A percentile compares a stretch with the other conserved stretches of the same genome.
These are phyloP conservation scores for Emericellopsis cladophorae DNA, from an alignment of 2,329 filamentous ascomycete species.

Conservation along the genomic window DNA sequence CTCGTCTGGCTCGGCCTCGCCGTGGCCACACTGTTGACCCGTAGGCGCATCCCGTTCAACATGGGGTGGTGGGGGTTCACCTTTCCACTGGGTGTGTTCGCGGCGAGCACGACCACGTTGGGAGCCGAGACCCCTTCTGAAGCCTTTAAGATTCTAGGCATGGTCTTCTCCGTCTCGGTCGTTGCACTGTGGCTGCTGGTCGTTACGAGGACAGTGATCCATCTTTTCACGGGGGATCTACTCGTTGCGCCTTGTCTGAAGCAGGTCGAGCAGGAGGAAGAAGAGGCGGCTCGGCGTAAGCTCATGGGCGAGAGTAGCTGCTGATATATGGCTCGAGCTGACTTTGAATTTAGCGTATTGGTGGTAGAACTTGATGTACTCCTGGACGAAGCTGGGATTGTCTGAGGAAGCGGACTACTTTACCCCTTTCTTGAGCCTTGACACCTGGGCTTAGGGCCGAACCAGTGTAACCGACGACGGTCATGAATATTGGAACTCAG, in stretches of 20 bases:
- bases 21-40: slow-evolving; percentile 24
- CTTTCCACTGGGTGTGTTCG: slow-evolving; percentile 31
- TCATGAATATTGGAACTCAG: no score
- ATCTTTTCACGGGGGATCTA: slow-evolving; percentile 25
- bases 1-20: slow-evolving; percentile 30
- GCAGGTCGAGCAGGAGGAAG: slow-evolving; percentile 17
- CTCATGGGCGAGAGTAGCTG: no score
- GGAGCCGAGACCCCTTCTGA: slow-evolving; percentile 26
- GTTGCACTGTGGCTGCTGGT: slow-evolving; percentile 29
- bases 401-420: no score
- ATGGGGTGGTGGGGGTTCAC: slow-evolving; percentile 36
- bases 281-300: slow-evolving; percentile 4
- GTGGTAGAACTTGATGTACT: no score
- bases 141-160: slow-evolving; percentile 24
- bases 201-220: slow-evolving; percentile 20
- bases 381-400: no score
- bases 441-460: no score
- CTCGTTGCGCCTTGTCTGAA: slow-evolving; percentile 31
- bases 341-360: no score
- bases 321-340: no score
- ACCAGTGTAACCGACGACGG: no score
- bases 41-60: slow-evolving; percentile 27
- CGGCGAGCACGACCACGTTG: slow-evolving; percentile 24
- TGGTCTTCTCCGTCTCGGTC: slow-evolving; percentile 27
- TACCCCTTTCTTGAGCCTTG: no score